phyloP scores from a whole-genome alignment of 495 filamentous ascomycete species.

The Penicillium odoratum region DNA sequence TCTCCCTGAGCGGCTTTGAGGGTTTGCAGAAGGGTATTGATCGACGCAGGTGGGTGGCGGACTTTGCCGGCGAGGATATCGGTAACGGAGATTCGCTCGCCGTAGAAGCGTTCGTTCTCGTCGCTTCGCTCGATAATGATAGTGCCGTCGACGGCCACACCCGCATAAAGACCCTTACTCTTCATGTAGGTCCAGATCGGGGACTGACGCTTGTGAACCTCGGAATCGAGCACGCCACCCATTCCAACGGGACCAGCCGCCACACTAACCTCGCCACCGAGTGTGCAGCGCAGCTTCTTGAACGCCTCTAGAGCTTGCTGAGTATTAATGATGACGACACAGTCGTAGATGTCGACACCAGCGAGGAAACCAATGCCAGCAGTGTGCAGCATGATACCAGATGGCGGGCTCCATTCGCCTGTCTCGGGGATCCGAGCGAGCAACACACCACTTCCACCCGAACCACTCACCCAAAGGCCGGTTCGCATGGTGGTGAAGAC shows the following conservation, averaged over 20 bases:
- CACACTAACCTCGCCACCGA: slow-evolving; percentile 77
- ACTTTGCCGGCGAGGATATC: slow-evolving; percentile 83
- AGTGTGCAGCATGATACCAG: slow-evolving; percentile 84
- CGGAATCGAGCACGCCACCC: slow-evolving; percentile 71
- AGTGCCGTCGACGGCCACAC: slow-evolving; percentile 80
- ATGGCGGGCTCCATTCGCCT: slow-evolving; percentile 86
- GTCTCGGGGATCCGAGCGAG: slow-evolving; percentile 72
- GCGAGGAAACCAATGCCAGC: slow-evolving; percentile 83
- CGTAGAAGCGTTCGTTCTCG: slow-evolving; percentile 88
- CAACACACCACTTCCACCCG: slow-evolving; percentile 76
- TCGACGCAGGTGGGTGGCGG: slow-evolving; percentile 62
- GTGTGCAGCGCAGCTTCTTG: slow-evolving; percentile 69
- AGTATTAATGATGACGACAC: slow-evolving; percentile 86
- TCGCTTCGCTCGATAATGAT: slow-evolving; percentile 81
- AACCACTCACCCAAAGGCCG: slow-evolving; percentile 86
- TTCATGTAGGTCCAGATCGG: slow-evolving; percentile 90
- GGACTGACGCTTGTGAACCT: slow-evolving; percentile 65
- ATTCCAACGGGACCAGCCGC: slow-evolving; percentile 78
- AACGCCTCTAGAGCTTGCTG: slow-evolving; percentile 77
- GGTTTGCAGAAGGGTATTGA: slow-evolving; percentile 69
- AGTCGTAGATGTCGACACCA: slow-evolving; percentile 92
- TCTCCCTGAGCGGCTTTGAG: slow-evolving; percentile 85
- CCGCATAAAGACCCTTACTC: slow-evolving; percentile 78
- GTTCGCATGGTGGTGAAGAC: slow-evolving; percentile 94
- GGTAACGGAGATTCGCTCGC: slow-evolving; percentile 65